Base-by-base conservation (phyloP, 2,329 filamentous ascomycete genomes). In the Incumbomyces lentus region DNA sequence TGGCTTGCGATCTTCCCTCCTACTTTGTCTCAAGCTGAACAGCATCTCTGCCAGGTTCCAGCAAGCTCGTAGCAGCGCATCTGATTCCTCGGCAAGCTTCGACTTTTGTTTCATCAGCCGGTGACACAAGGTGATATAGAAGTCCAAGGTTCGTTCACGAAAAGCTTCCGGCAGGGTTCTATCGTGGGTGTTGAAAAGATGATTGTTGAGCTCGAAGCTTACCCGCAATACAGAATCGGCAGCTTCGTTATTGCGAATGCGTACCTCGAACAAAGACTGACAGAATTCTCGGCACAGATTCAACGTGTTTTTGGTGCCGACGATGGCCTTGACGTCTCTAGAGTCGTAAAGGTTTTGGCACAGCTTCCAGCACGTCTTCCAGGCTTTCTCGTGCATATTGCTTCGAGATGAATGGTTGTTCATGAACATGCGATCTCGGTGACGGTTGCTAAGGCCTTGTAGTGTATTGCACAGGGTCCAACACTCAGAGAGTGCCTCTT, bases 401-500 rank as follows among this genome's bases (percentile, higher is more conserved):
- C 60, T 93, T 11, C 80, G 81, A 1, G 83, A 81, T 56, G 77
- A 84, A 62, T 79, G 81, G 26, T 16, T 38, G 17, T 13, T 45
- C 29, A 42, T 32, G 63, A 92, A 90, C 29, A 88, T 81, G 16
- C 85, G 76, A 55, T 86, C 78, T 22, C 87, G 79, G 60, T 95
- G 86, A 53, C 83, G 84, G 14, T 85, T 89, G 63, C 87, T 94
- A 14, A 95, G 72, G 53, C 78, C 86, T 17, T 87, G 86, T 29
- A 95, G 70, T 0, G 88, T 94, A 60, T 95, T 95, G 68, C 89
- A 95, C 12, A 95, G 69, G 0, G 83, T 93, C 89, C 89, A 95
- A 64, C 88, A 95, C 67, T 95, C 86, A 51, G 84, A 79, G 13
- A 95, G 71, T 2, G 88, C 86, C 26, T 78, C 79, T 51, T 78